Base-by-base conservation (phyloP, 805 yeast genomes). In the Yarrowia sp. region DNA sequence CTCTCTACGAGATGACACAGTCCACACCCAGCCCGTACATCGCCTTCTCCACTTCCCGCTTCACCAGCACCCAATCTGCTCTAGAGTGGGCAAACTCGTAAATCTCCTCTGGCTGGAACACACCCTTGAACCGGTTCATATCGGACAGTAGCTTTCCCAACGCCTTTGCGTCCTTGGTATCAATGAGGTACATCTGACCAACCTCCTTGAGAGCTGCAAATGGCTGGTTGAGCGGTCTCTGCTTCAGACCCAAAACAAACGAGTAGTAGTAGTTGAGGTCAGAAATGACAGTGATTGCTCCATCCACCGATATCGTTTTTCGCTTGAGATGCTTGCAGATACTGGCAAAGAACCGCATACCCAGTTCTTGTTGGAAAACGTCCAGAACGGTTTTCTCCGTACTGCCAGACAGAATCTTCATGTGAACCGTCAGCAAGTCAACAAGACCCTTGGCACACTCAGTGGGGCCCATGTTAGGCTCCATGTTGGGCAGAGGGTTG, bases 311-410 rank as follows among this genome's bases (percentile, higher is more conserved):
- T 0, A 93, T 84, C 0, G 86, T 83, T 71, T 86, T 85, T 58
- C 83, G 81, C 70, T 92, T 90, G 65, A 95, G 80, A 65, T 89
- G 84, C 72, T 90, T 92, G 44, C 90, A 89, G 30, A 95, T 77
- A 0, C 86, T 80, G 40, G 83, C 85, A 71, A 90, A 91, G 67
- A 95, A 87, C 46, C 98, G 75, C 73, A 91, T 90, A 0, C 97
- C 97, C 35, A 93, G 86, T 71, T 95, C 99, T 72, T 92, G 96
- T 70, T 92, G 95, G 72, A 92, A 95, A 0, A 93, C 96, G 69
- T 92, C 98, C 26, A 92, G 82, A 12, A 96, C 87, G 0, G 91
- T 83, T 72, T 88, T 90, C 64, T 93, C 98, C 0, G 97, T 90
- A 5, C 95, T 83, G 1, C 92, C 96, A 17, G 83, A 84, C 48